Evolutionary conservation across 176 grass and related monocot genomes (phyloP), one percentile per base, ranked within the genome.

Genomic region (Musa itinerans): DNA sequence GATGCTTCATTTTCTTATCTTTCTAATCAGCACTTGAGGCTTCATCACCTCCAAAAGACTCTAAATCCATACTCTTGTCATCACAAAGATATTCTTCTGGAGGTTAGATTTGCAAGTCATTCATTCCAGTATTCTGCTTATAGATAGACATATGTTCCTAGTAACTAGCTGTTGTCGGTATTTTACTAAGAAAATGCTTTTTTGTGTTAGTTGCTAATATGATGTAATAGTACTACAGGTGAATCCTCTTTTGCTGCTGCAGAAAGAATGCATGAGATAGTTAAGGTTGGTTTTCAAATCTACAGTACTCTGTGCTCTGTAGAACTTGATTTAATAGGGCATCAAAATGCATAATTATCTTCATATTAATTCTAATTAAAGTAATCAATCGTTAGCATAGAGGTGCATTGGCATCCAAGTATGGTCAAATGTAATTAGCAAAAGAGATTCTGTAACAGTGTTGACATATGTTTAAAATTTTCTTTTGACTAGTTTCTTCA

Each of bases 31-130:
- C 91, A 85, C 88, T 99, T 83, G 96, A 99, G 73, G 83, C 89
- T 72, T 85, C 91, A 52, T 95, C 91, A 79, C 96, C 88, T 74
- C 91, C 91, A 24, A 92, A 92, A 92, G 89, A 84, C 69, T 85
- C 91, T 43, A 99, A 88, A 81, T 95, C 89, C 71, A 84, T 89
- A 81, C 80, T 95, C 67, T 82, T 87, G 74, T 81, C 86, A 48
- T 67, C 82, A 73, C 64, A 78, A 64, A 76, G 63, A n/a, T 81
- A n/a, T 76, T 77, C 73, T 73, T 72, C 69, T 80, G 81, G 55
- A 92, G 96, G 96, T 95, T 59, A 99, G 87, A 64, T 83, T 19
- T 63, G 12, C 12, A 73, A 59, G 10, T 64, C 9, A 29, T 54
- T 15, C 14, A 17, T 51, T 70, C n/a, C 68, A 70, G 11, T 52